phyloP scores from a whole-genome alignment of 441 rosid genomes.

The Kokia cookei region DNA sequence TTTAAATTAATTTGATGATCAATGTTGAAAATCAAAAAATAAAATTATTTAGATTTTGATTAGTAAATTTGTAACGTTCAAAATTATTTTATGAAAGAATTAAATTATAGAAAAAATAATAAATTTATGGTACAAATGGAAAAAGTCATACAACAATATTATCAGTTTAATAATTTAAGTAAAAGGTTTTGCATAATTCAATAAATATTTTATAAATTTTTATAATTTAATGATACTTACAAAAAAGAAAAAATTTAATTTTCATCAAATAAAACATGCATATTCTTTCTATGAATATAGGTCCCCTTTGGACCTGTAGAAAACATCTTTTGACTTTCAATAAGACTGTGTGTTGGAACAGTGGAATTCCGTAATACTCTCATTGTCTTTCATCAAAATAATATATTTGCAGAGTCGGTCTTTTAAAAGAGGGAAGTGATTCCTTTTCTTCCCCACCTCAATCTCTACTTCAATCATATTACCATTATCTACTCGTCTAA shows the following conservation, averaged over 20 bases:
- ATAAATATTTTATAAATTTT: too few relatives aligned
- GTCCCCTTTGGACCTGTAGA: background rate
- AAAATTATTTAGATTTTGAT: too few relatives aligned
- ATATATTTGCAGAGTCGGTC: background rate
- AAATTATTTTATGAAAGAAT: too few relatives aligned
- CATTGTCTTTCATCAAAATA: background rate
- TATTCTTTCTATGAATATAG: background rate
- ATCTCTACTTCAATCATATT: background rate
- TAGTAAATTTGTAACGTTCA: too few relatives aligned
- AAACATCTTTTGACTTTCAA: background rate
- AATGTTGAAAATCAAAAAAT: accelerated
- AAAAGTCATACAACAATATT: too few relatives aligned
- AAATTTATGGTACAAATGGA: too few relatives aligned
- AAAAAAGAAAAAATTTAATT: background rate
- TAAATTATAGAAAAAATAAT: too few relatives aligned
- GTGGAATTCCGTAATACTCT: background rate
- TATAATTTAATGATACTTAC: too few relatives aligned
- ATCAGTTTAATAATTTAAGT: too few relatives aligned
- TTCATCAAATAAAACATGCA: background rate
- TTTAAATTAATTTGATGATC: accelerated
- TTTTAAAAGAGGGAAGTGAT: background rate
- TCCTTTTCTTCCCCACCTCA: background rate
- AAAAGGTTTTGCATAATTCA: too few relatives aligned
- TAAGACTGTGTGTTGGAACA: background rate
- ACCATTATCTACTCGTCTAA: background rate